Evolutionary conservation across 2,329 filamentous ascomycete genomes (phyloP).

Genomic region (Aureobasidium sp.): DNA sequence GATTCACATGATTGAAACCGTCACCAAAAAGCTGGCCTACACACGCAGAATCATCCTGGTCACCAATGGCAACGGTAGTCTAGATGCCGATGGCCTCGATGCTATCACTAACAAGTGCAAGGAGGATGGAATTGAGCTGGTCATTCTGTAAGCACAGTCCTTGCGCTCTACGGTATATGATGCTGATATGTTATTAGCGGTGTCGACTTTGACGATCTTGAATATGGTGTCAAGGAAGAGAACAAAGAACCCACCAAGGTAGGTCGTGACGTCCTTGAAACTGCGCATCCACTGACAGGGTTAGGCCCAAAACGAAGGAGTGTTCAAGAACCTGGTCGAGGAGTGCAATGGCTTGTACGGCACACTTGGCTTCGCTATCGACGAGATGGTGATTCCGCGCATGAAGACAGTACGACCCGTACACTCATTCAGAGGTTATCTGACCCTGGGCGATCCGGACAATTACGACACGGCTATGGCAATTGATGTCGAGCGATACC

Average conservation of each 20-base stretch:
- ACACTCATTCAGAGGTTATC: slow-evolving; percentile 67
- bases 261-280: not conserved
- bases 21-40: slow-evolving; percentile 76
- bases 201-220: slow-evolving; percentile 85
- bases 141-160: slow-evolving; percentile 57
- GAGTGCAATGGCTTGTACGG: slow-evolving; percentile 66
- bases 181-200: slow-evolving; percentile 48
- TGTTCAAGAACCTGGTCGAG: slow-evolving; percentile 57
- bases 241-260: slow-evolving; percentile 68
- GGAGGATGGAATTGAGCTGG: slow-evolving; percentile 65
- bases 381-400: slow-evolving; percentile 67
- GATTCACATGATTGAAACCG: slow-evolving; percentile 71
- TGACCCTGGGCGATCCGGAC: slow-evolving; percentile 72
- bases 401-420: slow-evolving; percentile 69
- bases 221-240: slow-evolving; percentile 88
- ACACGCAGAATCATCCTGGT: slow-evolving; percentile 73
- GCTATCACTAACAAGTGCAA: slow-evolving; percentile 68
- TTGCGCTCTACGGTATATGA: not conserved
- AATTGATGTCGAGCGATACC: slow-evolving; percentile 86
- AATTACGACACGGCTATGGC: slow-evolving; percentile 65
- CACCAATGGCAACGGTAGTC: slow-evolving; percentile 67
- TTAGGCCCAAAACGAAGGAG: slow-evolving; percentile 59
- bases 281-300: not conserved
- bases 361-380: slow-evolving; percentile 79
- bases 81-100: slow-evolving; percentile 63